Evolutionary conservation across 176 grass and related monocot genomes (phyloP), one percentile per base, ranked within the genome.

Genomic region (Saccharum officinarum): DNA sequence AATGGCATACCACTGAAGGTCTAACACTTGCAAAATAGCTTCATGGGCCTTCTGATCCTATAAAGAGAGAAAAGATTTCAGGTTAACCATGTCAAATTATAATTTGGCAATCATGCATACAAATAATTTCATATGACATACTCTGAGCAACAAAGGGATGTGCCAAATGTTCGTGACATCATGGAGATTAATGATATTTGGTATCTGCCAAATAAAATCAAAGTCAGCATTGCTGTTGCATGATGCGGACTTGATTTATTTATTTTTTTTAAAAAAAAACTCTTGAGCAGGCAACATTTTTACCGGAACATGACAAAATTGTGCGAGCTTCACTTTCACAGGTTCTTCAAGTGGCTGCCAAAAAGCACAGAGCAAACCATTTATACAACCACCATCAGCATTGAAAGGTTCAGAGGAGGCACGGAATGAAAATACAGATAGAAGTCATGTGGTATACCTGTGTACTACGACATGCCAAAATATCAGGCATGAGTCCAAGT

Each of bases 151-250:
- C 81, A 99, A 86, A 55, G 97, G n/a, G 80, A 99, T 97, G 64
- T 91, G 97, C 93, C 97, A 99, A 70, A 99, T 99, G 80, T 99
- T 99, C 16, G 94, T 80, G 82, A 99, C 97, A 88, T 99, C 97
- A 78, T 97, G 83, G 30, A 99, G 93, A 66, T 82, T 94, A 78
- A 99, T 67, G 70, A 99, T 99, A 75, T 94, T 97, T 44, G 88
- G 46, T 8, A 87, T 88, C 97, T 98, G 87, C 17, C 70, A 86
- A 61, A 80, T 39, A 80, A 89, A 71, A 50, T 44, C 73, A 73
- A 81, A 68, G 62, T 80, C 31, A 87, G 69, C 10, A 75, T 54
- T 74, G 33, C 12, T 46, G 49, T 81, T 76, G 60, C 17, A 34
- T 33, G 41, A 50, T 49, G 50, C 26, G 42, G 49, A 85, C 17